These are phyloP conservation scores for Hondaea fermentalgiana DNA, from an alignment of 108 stramenopile species.

Conservation along the genomic window DNA sequence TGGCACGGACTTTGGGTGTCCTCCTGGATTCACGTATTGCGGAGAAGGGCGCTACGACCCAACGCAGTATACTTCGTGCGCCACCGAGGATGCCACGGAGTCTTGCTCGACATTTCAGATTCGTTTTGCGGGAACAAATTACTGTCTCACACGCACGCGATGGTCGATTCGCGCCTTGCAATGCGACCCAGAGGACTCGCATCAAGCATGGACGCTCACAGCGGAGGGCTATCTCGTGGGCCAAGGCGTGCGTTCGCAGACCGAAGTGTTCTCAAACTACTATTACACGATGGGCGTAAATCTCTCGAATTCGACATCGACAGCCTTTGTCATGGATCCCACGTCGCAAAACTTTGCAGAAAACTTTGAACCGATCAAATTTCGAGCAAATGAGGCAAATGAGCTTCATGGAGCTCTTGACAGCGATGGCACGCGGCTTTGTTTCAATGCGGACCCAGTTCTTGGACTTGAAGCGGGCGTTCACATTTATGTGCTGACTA, in stretches of 20 bases:
- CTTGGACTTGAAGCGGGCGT: neutral
- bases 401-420: neutral
- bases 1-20: neutral
- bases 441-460: neutral
- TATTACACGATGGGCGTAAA: neutral
- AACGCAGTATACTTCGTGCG: neutral
- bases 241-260: neutral
- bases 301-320: neutral
- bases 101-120: neutral
- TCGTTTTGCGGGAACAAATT: neutral
- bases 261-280: neutral
- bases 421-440: neutral
- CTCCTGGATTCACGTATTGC: neutral
- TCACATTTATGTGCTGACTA: neutral
- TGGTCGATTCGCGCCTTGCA: neutral
- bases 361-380: neutral
- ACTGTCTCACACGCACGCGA: neutral
- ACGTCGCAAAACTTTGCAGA: neutral
- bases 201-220: neutral
- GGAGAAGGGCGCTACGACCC: neutral
- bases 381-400: neutral
- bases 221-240: neutral
- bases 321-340: neutral
- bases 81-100: neutral
- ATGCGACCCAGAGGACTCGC: neutral